Percentiles rank a stretch among this genome's conserved stretches.
Conservation (phyloP, 2,329 filamentous ascomycete species). For the Teratosphaeriaceae sp. region DNA sequence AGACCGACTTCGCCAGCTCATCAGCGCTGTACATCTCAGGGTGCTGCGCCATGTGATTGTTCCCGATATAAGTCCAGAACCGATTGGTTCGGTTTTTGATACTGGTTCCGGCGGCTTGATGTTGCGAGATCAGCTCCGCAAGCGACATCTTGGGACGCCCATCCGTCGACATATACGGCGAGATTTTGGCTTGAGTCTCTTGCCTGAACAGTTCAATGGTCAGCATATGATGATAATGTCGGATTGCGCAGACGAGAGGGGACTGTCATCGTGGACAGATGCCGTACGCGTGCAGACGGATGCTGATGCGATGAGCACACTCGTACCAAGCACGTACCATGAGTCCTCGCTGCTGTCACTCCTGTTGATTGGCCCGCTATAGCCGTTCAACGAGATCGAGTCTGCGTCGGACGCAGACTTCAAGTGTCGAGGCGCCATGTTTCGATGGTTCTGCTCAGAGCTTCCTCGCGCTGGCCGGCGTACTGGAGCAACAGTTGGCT, state of each 20-base stretch:
- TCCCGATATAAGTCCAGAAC: constrained; percentile 32
- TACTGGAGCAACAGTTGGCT: constrained; percentile 10
- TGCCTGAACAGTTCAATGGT: no score
- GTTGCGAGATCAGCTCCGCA: constrained; percentile 25
- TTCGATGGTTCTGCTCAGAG: constrained; percentile 16
- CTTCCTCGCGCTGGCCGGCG: constrained; percentile 17
- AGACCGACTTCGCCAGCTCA: constrained; percentile 25
- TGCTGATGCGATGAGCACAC: no score
- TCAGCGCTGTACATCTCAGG: constrained; percentile 26
- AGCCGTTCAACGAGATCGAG: constrained; percentile 21
- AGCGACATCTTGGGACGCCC: constrained; percentile 21
- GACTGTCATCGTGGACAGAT: no score
- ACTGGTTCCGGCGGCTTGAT: constrained; percentile 18
- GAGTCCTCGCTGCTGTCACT: constrained; percentile 16
- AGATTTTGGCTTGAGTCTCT: constrained; percentile 15
- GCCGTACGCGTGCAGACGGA: no score
- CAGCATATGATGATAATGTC: no score
- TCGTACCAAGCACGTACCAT: constrained; percentile 12
- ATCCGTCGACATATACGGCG: constrained; percentile 4
- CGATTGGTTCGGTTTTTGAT: constrained; percentile 24
- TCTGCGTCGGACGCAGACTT: constrained; percentile 15
- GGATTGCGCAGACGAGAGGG: no score
- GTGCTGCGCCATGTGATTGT: constrained; percentile 28
- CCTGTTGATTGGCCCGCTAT: constrained; percentile 1
- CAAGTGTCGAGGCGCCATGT: constrained; percentile 1